Base-by-base conservation (phyloP, 805 yeast genomes). In the Kuraishia hungarica region DNA sequence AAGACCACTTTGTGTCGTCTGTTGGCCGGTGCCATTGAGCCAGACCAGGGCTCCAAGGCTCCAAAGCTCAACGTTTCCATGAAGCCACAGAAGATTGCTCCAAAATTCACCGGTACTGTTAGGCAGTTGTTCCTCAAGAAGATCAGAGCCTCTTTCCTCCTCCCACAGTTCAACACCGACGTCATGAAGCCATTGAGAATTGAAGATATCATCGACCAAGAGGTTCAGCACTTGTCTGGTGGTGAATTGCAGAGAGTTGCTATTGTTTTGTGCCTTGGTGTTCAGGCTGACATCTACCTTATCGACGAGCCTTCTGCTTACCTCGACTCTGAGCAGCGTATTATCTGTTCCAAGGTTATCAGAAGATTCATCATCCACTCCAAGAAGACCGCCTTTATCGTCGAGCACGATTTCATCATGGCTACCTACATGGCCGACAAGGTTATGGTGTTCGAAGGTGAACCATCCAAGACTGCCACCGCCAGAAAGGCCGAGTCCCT, bases 181-280 rank as follows among this genome's bases (percentile, higher is more conserved):
- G 99, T 94, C 54, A 89, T 89, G 66, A 94, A 93, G 76, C 99
- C 99, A 54, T 80, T 94, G 71, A 87, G 79, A 68, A 90, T 94
- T 61, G 98, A 94, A 64, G 92, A 87, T 68, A 89, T 94, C 64
- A 87, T 94, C 60, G 99, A 94, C 73, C 97, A 94, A 73, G 98
- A 94, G 75, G 99, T 94, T 54, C 97, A 90, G 77, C 89, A 90
- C 65, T 78, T 94, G 72, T 92, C 97, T 52, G 99, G 99, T 78
- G 99, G 99, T 84, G 99, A 94, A 78, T 81, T 94, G 78, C 99
- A 94, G 78, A 87, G 99, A 80, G 99, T 94, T 58, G 99, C 99
- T 60, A 93, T 94, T 73, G 96, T 91, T 43, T 80, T 94, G 70
- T 85, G 98, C 4, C 79, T 94, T 58, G 99, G 99, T 82, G 76